Evolutionary conservation across 169 alveolate genomes (phyloP), one percentile per base, ranked within the genome.

Genomic region (Plasmodium gallinaceum): DNA sequence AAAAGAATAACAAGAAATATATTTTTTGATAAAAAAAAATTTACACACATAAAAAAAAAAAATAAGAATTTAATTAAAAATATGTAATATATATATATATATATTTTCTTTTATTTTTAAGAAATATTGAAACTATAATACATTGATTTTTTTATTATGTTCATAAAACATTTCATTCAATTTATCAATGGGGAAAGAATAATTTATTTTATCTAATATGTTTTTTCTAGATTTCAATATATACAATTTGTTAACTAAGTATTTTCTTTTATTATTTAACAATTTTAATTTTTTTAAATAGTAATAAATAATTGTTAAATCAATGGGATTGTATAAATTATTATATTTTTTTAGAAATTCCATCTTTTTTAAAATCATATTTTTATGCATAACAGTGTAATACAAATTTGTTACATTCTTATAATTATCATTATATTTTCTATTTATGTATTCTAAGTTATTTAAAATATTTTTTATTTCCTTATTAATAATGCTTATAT

Each of bases 291-390:
- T 83, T 58, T 83, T 83, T 10, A 83, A 39, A 69, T 83, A 83
- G 51, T 68, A 83, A 83, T 83, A 83, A 37, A 83, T 42, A 66
- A 83, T 83, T 18, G 65, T 66, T 60, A 68, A 32, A 83, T 83
- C 91, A 37, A 74, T 60, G 4, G 91, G 66, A 48, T 54, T 83
- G 22, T 83, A 83, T 6, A 83, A 42, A 43, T 83, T 83, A 5
- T 62, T 69, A 48, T 83, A 83, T 83, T 83, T 83, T 69, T 83
- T 83, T 37, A 83, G 10, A 83, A 83, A 83, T 46, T 83, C 91
- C 58, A 32, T 51, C 52, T 83, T 83, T 68, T 83, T 83, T 7
- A 83, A 60, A 52, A 75, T 26, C 18, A 83, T 37, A 68, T 83
- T 83, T 83, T 68, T 83, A 72, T 83, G 51, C 74, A 83, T 66